These are phyloP conservation scores for Quercus dentata DNA, from an alignment of 306 rosid species.

Conservation along the genomic window DNA sequence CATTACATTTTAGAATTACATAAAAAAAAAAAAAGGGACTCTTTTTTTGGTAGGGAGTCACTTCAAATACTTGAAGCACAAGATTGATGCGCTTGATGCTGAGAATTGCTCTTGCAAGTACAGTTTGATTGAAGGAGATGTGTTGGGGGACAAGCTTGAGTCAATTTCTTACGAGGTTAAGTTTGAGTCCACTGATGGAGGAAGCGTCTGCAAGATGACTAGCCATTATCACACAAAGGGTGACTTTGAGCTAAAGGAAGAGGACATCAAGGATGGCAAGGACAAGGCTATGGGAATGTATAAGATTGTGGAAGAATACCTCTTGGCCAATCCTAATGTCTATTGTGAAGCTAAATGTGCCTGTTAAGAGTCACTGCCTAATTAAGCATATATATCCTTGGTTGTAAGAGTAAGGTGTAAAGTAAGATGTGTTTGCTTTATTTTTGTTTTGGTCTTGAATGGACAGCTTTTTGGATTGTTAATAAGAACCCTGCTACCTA, in stretches of 20 bases:
- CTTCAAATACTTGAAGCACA: constrained; percentile 29
- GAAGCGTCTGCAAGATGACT: not conserved
- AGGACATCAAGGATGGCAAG: not conserved
- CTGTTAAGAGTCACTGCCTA: too few species aligned
- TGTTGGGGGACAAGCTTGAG: constrained; percentile 19
- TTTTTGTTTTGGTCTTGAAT: too few species aligned
- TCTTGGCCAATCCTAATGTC: not conserved
- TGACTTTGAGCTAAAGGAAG: not conserved
- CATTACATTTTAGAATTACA: too few species aligned
- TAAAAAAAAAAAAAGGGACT: too few species aligned
- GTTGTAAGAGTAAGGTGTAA: too few species aligned
- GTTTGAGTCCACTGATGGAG: not conserved
- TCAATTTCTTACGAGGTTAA: constrained; percentile 10
- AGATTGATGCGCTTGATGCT: constrained; percentile 25
- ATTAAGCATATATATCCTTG: too few species aligned
- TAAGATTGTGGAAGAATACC: not conserved
- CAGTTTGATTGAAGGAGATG: constrained; percentile 29
- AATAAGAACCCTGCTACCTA: too few species aligned
- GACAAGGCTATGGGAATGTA: not conserved
- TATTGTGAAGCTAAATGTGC: not conserved
- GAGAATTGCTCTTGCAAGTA: constrained; percentile 24
- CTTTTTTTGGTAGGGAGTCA: constrained; percentile 16
- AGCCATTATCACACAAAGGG: constrained; percentile 4
- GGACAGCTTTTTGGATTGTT: too few species aligned
- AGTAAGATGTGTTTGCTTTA: too few species aligned